These are phyloP conservation scores for Neoascochyta sp. DNA, from an alignment of 2,329 filamentous ascomycete genomes.

Conservation along the genomic window DNA sequence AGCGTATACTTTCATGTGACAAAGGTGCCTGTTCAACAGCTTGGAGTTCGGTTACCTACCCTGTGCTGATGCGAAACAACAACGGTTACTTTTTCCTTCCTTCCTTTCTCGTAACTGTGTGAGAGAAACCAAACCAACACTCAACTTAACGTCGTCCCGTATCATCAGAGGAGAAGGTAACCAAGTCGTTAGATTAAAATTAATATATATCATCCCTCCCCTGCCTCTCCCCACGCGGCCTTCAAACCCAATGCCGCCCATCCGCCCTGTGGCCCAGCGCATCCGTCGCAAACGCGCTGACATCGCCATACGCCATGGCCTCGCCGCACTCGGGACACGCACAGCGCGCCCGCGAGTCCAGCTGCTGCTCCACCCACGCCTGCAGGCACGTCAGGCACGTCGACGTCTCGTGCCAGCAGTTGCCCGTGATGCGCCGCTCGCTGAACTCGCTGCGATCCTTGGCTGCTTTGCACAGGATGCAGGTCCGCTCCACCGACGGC, in stretches of 20 bases:
- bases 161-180: too few species aligned
- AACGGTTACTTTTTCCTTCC: too few species aligned
- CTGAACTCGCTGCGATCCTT: slow-evolving; percentile 20
- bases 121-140: too few species aligned
- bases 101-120: too few species aligned
- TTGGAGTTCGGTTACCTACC: too few species aligned
- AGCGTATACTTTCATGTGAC: too few species aligned
- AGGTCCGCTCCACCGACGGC: slow-evolving; percentile 18
- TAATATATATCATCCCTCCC: too few species aligned
- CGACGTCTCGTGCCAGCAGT: slow-evolving; percentile 29
- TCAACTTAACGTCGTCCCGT: too few species aligned
- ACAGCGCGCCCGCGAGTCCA: slow-evolving; percentile 16
- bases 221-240: too few species aligned
- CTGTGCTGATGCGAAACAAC: too few species aligned
- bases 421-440: slow-evolving; percentile 16
- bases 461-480: slow-evolving; percentile 25
- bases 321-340: slow-evolving; percentile 32
- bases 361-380: slow-evolving; percentile 21
- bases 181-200: too few species aligned
- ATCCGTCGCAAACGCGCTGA: slow-evolving; percentile 20
- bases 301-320: slow-evolving; percentile 22
- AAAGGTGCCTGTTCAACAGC: too few species aligned
- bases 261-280: slow-evolving; percentile 6
- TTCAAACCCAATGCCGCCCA: slow-evolving; percentile 5
- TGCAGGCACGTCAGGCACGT: slow-evolving; percentile 28